These are phyloP conservation scores for Periconia sp. DNA, from an alignment of 2,329 filamentous ascomycete genomes.

Conservation along the genomic window DNA sequence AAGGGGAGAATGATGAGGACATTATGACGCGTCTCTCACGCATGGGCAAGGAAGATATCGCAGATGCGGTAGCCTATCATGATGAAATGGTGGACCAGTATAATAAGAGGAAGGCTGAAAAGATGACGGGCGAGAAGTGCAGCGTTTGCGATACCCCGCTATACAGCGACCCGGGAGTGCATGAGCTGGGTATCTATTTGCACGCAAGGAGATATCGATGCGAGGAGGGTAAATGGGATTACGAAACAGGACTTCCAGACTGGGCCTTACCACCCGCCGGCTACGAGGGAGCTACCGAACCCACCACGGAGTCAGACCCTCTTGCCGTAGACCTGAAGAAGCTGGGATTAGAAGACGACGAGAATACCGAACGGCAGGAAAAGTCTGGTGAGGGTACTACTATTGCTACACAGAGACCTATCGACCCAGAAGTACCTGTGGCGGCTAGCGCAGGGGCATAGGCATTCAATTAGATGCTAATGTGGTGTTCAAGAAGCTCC, in stretches of 20 bases:
- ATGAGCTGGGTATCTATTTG: slow-evolving; percentile 92
- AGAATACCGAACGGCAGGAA: slow-evolving; percentile 6
- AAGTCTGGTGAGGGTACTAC: too few species aligned
- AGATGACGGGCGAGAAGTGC: slow-evolving; percentile 86
- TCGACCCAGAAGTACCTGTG: slow-evolving; percentile 5
- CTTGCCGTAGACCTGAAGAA: slow-evolving; percentile 52
- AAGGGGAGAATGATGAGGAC: slow-evolving; percentile 80
- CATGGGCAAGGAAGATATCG: slow-evolving; percentile 94
- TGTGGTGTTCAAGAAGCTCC: not conserved
- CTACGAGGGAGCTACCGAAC: slow-evolving; percentile 72
- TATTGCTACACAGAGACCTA: too few species aligned
- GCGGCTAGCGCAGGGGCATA: slow-evolving; percentile 15
- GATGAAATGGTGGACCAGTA: slow-evolving; percentile 93
- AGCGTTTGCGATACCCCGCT: slow-evolving; percentile 83
- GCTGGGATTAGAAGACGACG: slow-evolving; percentile 43
- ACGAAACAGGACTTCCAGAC: slow-evolving; percentile 79
- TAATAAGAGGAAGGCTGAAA: slow-evolving; percentile 88
- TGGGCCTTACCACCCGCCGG: slow-evolving; percentile 87
- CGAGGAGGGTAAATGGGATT: slow-evolving; percentile 81
- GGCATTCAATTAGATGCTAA: not conserved
- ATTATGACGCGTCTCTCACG: slow-evolving; percentile 82
- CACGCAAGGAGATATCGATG: slow-evolving; percentile 92
- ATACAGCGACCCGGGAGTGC: slow-evolving; percentile 88
- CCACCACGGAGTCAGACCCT: slow-evolving; percentile 58
- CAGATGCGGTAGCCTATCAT: slow-evolving; percentile 89